A percentile compares a stretch with the other conserved stretches of the same genome.
Evolutionary conservation across 805 yeast species (phyloP).

Genomic region (Suhomyces sp.): DNA sequence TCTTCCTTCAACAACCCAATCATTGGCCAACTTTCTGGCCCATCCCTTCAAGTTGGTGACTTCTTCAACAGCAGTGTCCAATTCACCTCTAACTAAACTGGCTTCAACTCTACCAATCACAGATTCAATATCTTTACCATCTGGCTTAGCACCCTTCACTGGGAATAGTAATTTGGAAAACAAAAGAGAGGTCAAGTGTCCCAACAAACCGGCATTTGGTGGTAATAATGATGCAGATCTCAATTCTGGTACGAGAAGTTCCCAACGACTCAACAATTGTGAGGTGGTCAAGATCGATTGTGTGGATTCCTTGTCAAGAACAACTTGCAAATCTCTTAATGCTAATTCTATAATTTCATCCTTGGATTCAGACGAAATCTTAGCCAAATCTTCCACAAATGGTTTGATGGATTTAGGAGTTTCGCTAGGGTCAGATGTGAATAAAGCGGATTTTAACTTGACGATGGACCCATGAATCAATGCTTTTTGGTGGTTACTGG

Average conservation of each 20-base stretch:
- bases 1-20: constrained; percentile 89
- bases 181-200: constrained; percentile 77
- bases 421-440: constrained; percentile 18
- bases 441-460: constrained; percentile 33
- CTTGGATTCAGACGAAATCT: constrained; percentile 20
- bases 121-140: constrained; percentile 83
- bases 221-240: constrained; percentile 88
- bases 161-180: constrained; percentile 75
- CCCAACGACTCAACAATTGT: constrained; percentile 80
- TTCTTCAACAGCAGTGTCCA: constrained; percentile 90
- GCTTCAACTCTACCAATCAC: constrained; percentile 83
- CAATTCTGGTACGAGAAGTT: constrained; percentile 76
- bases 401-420: constrained; percentile 29
- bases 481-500: constrained; percentile 33
- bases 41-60: constrained; percentile 88
- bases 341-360: constrained; percentile 37
- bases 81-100: constrained; percentile 68
- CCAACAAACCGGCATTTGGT: constrained; percentile 93
- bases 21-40: constrained; percentile 85
- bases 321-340: constrained; percentile 32
- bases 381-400: constrained; percentile 38
- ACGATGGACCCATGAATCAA: constrained; percentile 31
- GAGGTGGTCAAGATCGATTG: constrained; percentile 69
- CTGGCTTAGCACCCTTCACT: constrained; percentile 71
- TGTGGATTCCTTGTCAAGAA: constrained; percentile 37